These are phyloP conservation scores for Psidium friedrichsthalianum DNA, from an alignment of 345 rosid species.

Conservation along the genomic window DNA sequence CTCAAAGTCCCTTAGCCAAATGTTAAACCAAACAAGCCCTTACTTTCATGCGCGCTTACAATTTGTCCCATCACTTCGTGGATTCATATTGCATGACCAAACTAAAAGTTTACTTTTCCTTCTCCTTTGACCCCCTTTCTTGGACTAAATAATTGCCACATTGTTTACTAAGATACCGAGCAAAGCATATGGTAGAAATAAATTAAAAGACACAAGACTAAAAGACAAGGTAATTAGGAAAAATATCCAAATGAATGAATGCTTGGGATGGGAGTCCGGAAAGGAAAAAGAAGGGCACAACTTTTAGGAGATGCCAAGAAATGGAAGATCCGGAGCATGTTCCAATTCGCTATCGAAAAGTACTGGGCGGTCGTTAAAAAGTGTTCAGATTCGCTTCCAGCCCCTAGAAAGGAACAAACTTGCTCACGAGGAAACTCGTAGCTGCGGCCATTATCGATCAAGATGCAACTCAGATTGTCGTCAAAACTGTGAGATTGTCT, in stretches of 20 bases:
- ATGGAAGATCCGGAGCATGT: constrained; percentile 1
- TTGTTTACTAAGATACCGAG: neutral
- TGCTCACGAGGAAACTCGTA: neutral
- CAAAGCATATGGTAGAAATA: neutral
- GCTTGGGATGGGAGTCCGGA: neutral
- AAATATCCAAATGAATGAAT: neutral
- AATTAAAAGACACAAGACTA: neutral
- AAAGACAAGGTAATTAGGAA: neutral
- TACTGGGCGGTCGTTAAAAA: neutral
- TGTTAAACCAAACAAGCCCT: too few species aligned
- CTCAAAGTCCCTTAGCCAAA: too few species aligned
- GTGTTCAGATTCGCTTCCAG: neutral
- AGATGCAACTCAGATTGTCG: neutral
- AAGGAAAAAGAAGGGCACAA: neutral
- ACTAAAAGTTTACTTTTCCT: neutral
- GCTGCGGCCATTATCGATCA: neutral
- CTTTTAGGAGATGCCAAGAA: neutral
- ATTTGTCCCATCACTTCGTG: neutral
- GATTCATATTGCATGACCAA: neutral
- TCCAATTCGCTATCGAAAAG: neutral
- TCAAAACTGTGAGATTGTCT: neutral
- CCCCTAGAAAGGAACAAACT: neutral
- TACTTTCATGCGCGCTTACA: neutral
- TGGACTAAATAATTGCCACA: neutral
- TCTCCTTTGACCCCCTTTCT: neutral